These are phyloP conservation scores for Pythium vanterpoolii DNA, from an alignment of 352 stramenopile genomes.

Conservation along the genomic window DNA sequence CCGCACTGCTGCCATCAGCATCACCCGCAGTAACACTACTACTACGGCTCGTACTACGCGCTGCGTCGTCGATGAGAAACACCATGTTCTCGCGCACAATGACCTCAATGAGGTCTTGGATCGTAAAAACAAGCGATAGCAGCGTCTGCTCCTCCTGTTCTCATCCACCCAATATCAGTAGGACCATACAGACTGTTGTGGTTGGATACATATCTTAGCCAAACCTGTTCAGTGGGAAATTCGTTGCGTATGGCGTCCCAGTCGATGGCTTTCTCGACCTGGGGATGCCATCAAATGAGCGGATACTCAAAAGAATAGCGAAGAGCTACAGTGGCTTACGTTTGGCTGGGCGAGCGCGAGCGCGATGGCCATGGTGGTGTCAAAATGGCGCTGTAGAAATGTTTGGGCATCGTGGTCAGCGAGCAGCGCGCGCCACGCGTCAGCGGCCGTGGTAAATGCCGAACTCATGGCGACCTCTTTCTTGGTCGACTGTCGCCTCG, in stretches of 20 bases:
- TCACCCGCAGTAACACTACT: background rate
- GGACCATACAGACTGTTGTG: background rate
- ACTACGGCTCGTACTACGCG: background rate
- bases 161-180: background rate
- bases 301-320: background rate
- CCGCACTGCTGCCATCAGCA: background rate
- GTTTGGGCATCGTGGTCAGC: conserved; percentile 16
- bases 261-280: conserved; percentile 15
- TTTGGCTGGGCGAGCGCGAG: conserved; percentile 29
- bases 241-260: conserved; percentile 16
- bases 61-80: conserved; percentile 39
- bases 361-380: conserved; percentile 30
- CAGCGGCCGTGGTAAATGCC: conserved; percentile 30
- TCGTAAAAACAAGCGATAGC: conserved; percentile 28
- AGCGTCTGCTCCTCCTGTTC: conserved; percentile 40
- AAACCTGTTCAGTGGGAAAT: conserved; percentile 19
- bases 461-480: background rate
- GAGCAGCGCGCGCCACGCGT: conserved; percentile 47
- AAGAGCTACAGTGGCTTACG: background rate
- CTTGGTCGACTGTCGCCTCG: too few species aligned
- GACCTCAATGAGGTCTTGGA: conserved; percentile 44
- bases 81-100: conserved; percentile 45
- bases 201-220: background rate
- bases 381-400: conserved; percentile 30
- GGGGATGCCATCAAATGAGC: background rate